Percentiles rank a stretch among this genome's conserved stretches.
Conservation (phyloP, 2,329 filamentous ascomycete genomes). For the Coniochaeta prunicola region DNA sequence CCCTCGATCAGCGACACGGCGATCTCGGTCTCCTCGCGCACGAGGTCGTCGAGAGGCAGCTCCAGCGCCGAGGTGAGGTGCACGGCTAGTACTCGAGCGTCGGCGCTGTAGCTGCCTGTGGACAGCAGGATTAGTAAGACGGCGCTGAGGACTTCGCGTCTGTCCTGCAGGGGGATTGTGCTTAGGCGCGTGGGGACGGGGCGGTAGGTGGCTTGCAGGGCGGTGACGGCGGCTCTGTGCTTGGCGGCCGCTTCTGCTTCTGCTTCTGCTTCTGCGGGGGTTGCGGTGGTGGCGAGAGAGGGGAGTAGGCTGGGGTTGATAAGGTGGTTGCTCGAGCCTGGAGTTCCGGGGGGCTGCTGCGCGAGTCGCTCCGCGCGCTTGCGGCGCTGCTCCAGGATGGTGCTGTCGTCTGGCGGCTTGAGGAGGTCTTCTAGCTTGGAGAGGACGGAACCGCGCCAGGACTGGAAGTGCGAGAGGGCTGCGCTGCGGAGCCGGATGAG, state of each 20-base stretch:
- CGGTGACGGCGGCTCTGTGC: slow-evolving; percentile 29
- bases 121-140: slow-evolving; percentile 64
- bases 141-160: slow-evolving; percentile 60
- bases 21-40: slow-evolving; percentile 66
- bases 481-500: slow-evolving; percentile 34
- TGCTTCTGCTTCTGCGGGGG: no score
- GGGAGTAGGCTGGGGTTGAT: slow-evolving; percentile 19
- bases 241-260: slow-evolving; percentile 11
- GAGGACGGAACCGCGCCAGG: slow-evolving; percentile 71
- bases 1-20: slow-evolving; percentile 63
- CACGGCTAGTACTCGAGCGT: slow-evolving; percentile 63
- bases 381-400: slow-evolving; percentile 38
- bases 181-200: slow-evolving; percentile 47
- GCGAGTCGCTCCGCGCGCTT: slow-evolving; percentile 35
- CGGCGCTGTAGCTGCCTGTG: slow-evolving; percentile 65
- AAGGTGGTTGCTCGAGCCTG: slow-evolving; percentile 31
- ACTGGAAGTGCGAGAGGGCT: slow-evolving; percentile 62
- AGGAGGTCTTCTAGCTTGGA: slow-evolving; percentile 62
- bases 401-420: slow-evolving; percentile 38
- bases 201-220: slow-evolving; percentile 44
- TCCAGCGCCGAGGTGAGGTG: slow-evolving; percentile 61
- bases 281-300: no score
- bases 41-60: slow-evolving; percentile 54
- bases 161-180: slow-evolving; percentile 49
- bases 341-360: slow-evolving; percentile 23